Evolutionary conservation across 768 basidiomycete genomes (phyloP), one percentile per base, ranked within the genome.

Genomic region (Psilocybe cubensis): DNA sequence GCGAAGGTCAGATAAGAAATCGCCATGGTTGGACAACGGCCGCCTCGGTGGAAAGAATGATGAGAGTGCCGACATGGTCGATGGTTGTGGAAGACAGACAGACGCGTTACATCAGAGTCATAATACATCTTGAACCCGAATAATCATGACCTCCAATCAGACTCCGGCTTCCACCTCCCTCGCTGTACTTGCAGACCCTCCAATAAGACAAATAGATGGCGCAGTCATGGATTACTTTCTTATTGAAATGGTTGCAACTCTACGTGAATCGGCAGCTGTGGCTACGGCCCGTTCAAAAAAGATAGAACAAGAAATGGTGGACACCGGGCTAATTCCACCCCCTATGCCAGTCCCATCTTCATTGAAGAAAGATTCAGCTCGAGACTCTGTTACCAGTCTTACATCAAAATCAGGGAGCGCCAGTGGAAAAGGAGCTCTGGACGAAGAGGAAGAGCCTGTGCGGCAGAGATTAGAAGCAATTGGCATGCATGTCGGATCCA

Each of bases 181-280:
- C 3, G 73, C 81, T n/a, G 68, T 78, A 1, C 76, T 91, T 14
- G 83, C 89, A 1, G 88, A 92, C 57, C 86, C 88, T 1, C 85
- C 88, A 23, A 68, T 69, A 9, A 79, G 79, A 25, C 76, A 84
- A 40, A 78, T 91, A 54, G 89, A 92, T 65, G 84, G 75, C 46
- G 81, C 86, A 7, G 85, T 78, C 3, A 87, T 91, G 84, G 92
- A 94, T 65, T 96, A 94, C 73, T 87, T 98, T 66, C 75, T 94
- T 55, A 92, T 94, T 55, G 89, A 91, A 69, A 79, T 89, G 52
- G 87, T 93, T 58, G 79, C 84, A 64, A 84, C 89, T 0, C 79
- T 98, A 28, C 84, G 86, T 24, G 81, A 79, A 29, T 95, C 94
- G 2, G 80, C 94, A 3, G 81, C 81, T 18, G 84, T 91, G 25